Conservation (phyloP, 805 yeast species). For the Candida ascalaphidarum region DNA sequence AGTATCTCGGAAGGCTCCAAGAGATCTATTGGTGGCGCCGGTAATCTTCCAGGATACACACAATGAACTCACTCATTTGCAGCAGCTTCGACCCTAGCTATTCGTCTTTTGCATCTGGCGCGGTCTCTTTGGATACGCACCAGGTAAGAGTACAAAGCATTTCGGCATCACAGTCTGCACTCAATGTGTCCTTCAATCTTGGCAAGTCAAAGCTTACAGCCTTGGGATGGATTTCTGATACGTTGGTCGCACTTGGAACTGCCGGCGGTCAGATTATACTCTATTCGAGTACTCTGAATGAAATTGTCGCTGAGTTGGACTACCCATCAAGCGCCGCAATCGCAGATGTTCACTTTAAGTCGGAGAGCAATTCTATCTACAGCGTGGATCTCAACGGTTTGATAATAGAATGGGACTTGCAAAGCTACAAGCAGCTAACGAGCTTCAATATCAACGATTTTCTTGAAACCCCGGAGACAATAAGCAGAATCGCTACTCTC, state of each 20-base stretch:
- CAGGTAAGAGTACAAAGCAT: constrained; percentile 55
- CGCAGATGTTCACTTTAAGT: constrained; percentile 39
- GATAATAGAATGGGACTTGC: constrained; percentile 55
- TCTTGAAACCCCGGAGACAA: constrained; percentile 21
- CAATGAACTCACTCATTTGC: no score
- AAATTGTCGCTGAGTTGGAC: constrained; percentile 43
- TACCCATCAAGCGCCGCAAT: constrained; percentile 39
- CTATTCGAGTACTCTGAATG: constrained; percentile 60
- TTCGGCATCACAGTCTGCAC: constrained; percentile 29
- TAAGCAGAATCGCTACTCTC: constrained; percentile 22
- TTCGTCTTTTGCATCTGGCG: constrained; percentile 54
- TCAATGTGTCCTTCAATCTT: constrained; percentile 42
- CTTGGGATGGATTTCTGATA: constrained; percentile 41
- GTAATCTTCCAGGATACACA: no score
- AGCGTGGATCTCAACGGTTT: constrained; percentile 50
- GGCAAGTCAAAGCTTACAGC: constrained; percentile 45
- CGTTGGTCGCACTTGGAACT: constrained; percentile 50
- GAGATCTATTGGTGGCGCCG: no score
- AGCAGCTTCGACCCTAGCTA: constrained; percentile 57
- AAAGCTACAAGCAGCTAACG: constrained; percentile 30
- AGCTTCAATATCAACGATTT: constrained; percentile 35
- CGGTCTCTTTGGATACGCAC: constrained; percentile 64
- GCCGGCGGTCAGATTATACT: constrained; percentile 56
- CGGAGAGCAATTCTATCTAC: constrained; percentile 41
- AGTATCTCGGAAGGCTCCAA: no score